A percentile compares a stretch with the other conserved stretches of the same genome.
phyloP scores from a whole-genome alignment of 2,329 filamentous ascomycete genomes.

The Monascus ruber region DNA sequence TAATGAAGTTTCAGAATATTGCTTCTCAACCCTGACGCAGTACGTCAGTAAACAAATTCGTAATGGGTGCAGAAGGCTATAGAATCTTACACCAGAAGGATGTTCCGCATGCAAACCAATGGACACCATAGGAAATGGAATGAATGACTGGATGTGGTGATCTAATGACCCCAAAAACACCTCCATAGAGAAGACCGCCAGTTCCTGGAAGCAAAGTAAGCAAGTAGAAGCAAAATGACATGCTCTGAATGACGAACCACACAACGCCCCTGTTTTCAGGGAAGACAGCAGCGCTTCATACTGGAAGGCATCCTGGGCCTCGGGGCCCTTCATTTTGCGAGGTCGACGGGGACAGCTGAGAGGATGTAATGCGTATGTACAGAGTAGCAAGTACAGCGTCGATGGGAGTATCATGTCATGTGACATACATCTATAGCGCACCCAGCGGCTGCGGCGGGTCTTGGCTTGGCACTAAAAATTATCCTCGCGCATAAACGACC shows the following conservation, averaged over 20 bases:
- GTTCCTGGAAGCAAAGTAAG: constrained; percentile 34
- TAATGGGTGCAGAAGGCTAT: background rate
- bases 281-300: constrained; percentile 25
- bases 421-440: no score
- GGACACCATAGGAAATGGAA: constrained; percentile 59
- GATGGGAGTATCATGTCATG: no score
- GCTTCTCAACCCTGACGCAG: constrained; percentile 30
- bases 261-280: constrained; percentile 48
- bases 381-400: no score
- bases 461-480: constrained; percentile 34
- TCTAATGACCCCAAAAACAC: constrained; percentile 59
- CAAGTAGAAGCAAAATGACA: no score
- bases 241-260: constrained; percentile 36
- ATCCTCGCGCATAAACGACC: constrained; percentile 20
- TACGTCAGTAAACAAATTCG: constrained; percentile 36
- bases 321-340: constrained; percentile 18
- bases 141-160: constrained; percentile 57
- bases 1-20: constrained; percentile 37
- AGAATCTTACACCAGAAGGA: constrained; percentile 62
- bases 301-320: constrained; percentile 8
- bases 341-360: no score
- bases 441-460: constrained; percentile 3
- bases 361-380: no score
- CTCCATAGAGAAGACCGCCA: constrained; percentile 53
- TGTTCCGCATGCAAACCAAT: constrained; percentile 69